Evolutionary conservation across 192 early-diverging fungal genomes (phyloP).

Genomic region (Geranomyces variabilis): DNA sequence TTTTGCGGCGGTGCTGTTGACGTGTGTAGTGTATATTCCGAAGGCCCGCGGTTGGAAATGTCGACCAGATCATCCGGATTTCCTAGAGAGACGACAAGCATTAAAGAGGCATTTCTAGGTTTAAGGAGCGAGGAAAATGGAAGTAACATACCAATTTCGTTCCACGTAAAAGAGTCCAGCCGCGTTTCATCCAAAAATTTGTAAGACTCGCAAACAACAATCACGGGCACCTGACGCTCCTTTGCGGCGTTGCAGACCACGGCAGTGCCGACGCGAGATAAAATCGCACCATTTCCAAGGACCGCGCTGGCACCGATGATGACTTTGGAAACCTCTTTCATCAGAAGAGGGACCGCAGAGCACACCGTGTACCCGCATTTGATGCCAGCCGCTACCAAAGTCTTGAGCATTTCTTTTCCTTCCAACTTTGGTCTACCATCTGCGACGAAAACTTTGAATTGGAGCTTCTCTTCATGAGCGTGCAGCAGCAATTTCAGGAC

Average conservation of each 20-base stretch:
- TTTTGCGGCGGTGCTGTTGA: background rate
- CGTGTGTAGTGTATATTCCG: slow-evolving; percentile 18
- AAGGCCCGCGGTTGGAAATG: slow-evolving; percentile 36
- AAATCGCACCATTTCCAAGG: slow-evolving; percentile 88
- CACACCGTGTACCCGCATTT: slow-evolving; percentile 70
- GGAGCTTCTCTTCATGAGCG: slow-evolving; percentile 71
- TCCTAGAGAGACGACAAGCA: slow-evolving; percentile 33
- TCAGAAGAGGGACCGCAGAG: slow-evolving; percentile 72
- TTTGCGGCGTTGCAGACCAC: slow-evolving; percentile 89
- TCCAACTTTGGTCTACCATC: slow-evolving; percentile 89
- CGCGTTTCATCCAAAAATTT: slow-evolving; percentile 93
- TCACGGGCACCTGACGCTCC: slow-evolving; percentile 88
- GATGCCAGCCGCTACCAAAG: slow-evolving; percentile 68
- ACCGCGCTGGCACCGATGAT: slow-evolving; percentile 93
- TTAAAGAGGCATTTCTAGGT: too few species aligned
- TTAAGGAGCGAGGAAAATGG: too few species aligned
- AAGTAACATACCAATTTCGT: slow-evolving; percentile 68
- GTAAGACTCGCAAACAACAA: slow-evolving; percentile 93
- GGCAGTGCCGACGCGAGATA: slow-evolving; percentile 88
- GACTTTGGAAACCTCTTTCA: slow-evolving; percentile 81
- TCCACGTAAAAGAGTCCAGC: slow-evolving; percentile 94
- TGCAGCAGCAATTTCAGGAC: slow-evolving; percentile 78
- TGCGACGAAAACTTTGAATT: slow-evolving; percentile 91
- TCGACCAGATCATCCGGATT: slow-evolving; percentile 84
- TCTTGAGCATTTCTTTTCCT: slow-evolving; percentile 69